Evolutionary conservation across 208 protist genomes (phyloP).

Genomic region (Leishmania mexicana): DNA sequence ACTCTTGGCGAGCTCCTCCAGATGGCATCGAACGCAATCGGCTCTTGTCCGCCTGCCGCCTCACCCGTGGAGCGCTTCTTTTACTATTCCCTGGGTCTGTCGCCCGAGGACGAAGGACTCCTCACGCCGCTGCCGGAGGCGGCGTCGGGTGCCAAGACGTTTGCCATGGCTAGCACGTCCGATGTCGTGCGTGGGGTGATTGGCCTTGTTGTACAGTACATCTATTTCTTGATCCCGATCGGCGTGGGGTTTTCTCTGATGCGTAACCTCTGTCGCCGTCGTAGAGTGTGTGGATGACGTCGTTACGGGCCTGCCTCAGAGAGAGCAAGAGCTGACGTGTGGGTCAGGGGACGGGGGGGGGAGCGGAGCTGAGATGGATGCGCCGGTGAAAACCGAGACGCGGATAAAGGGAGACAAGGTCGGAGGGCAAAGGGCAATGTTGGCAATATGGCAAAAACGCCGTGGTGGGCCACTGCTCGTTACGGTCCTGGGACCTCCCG

Average conservation of each 20-base stretch:
- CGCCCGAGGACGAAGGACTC: conserved; percentile 8
- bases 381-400: neutral
- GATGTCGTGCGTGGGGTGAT: neutral
- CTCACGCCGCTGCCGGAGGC: neutral
- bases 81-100: conserved; percentile 11
- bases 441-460: neutral
- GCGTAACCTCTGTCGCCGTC: conserved; percentile 15
- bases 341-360: neutral
- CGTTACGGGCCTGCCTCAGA: neutral
- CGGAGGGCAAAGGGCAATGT: neutral
- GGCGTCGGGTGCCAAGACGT: neutral
- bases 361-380: neutral
- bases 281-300: neutral
- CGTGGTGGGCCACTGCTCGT: neutral
- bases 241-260: conserved; percentile 4
- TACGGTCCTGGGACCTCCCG: neutral
- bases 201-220: conserved; percentile 17
- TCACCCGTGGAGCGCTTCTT: conserved; percentile 20
- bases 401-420: neutral
- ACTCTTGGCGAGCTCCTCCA: conserved; percentile 7
- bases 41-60: neutral
- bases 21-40: neutral
- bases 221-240: conserved; percentile 17
- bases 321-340: neutral
- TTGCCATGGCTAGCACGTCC: no score